Conservation (phyloP, 2,329 filamentous ascomycete genomes). For the Pseudocercospora crystallina region DNA sequence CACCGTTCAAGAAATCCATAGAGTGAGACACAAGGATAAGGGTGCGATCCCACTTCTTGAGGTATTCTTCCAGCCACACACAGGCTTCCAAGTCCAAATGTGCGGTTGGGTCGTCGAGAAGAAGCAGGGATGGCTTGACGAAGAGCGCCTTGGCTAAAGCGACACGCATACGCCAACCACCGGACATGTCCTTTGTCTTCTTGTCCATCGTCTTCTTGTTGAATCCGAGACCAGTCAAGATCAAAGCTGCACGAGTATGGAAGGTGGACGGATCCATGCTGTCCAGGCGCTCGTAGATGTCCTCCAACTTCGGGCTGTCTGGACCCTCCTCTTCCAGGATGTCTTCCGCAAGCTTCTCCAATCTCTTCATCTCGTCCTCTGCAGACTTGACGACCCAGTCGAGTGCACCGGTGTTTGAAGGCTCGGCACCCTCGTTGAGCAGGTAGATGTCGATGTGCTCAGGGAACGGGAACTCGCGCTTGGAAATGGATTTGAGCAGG, state of each 20-base stretch:
- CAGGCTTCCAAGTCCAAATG: conserved; percentile 99
- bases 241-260: conserved; percentile 89
- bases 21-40: conserved; percentile 96
- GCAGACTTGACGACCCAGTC: conserved; percentile 98
- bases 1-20: conserved; percentile 98
- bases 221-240: conserved; percentile 97
- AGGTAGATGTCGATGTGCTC: conserved; percentile 98
- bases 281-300: conserved; percentile 99
- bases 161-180: conserved; percentile 99
- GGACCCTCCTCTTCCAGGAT: conserved; percentile 90
- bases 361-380: conserved; percentile 83
- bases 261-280: conserved; percentile 98
- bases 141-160: conserved; percentile 96
- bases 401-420: conserved; percentile 82
- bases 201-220: conserved; percentile 98
- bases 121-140: conserved; percentile 91
- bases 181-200: conserved; percentile 99
- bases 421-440: conserved; percentile 92
- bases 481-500: conserved; percentile 90
- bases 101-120: conserved; percentile 97
- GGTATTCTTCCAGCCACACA: conserved; percentile 98
- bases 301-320: conserved; percentile 84
- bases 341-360: conserved; percentile 86
- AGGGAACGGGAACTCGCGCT: conserved; percentile 92
- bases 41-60: conserved; percentile 99